Base-by-base conservation (phyloP, 192 early-diverging fungal genomes). In the Coemansia sp. region DNA sequence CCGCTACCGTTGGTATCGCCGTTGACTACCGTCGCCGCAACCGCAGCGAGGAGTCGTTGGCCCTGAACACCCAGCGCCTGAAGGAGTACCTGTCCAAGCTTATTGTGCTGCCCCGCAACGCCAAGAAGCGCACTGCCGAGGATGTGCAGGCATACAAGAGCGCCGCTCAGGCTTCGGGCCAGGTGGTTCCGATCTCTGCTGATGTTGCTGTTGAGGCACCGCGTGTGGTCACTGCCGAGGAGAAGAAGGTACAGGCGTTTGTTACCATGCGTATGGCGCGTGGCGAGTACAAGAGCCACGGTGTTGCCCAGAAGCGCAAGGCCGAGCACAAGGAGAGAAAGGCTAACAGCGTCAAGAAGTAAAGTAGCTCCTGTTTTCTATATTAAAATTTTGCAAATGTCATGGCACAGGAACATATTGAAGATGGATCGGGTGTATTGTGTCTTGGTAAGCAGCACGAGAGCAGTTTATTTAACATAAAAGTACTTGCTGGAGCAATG, bases 11-110 rank as follows among this genome's bases (percentile, higher is more conserved):
- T 72, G 97, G 97, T 74, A 93, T 98, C 76, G 85, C 95, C 55
- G 93, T 98, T 60, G 96, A 98, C 86, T 90, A 93, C 87, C 94
- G 95, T 65, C 89, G 95, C 70, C 90, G 90, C 84, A 96, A 96
- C 92, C 87, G 93, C 79, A 94, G 93, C 63, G 87, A 90, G 73
- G 95, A 98, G 83, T 91, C 92, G n/a, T 87, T 98, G 54, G 77
- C 90, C 63, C 82, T 92, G 64, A 98, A 97, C 82, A 94, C 93
- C 53, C 88, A 89, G 85, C 93, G 95, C 78, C 85, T 97, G 65
- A 90, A 93, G 87, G 90, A 89, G 62, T 99, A 96, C 91, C 88
- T 90, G 86, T 81, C 88, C 69, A 93, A 94, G 85, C 85, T 99
- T 50, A 93, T 99, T 74, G 91, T 99, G 71, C 94, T 99, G 87